phyloP scores from a whole-genome alignment of 805 yeast genomes.

The Metschnikowia koreensis region DNA sequence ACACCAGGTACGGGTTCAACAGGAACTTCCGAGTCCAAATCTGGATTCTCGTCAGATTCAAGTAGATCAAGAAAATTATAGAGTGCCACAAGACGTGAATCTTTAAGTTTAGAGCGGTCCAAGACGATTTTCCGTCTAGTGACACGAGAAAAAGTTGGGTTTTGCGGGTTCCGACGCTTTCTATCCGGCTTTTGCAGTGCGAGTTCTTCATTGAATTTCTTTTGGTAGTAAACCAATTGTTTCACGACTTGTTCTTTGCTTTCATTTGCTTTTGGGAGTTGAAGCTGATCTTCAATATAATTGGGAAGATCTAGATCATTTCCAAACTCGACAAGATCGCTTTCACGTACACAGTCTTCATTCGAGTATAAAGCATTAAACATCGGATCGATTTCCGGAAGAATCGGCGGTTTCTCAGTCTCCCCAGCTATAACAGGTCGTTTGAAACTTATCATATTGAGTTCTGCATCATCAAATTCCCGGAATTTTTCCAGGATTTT shows the following conservation, averaged over 20 bases:
- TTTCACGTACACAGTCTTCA: slow-evolving; percentile 9
- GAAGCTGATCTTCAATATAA: slow-evolving; percentile 17
- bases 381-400: slow-evolving; percentile 14
- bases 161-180: neutral
- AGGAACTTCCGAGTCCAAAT: neutral
- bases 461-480: slow-evolving; percentile 24
- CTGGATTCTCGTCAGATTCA: neutral
- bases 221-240: slow-evolving; percentile 7
- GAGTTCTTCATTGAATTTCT: neutral
- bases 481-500: slow-evolving; percentile 21
- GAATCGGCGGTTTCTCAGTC: neutral
- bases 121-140: neutral
- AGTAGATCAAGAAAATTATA: slow-evolving; percentile 1
- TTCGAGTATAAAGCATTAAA: slow-evolving; percentile 14
- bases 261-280: slow-evolving; percentile 10
- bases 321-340: slow-evolving; percentile 13
- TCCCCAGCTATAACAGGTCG: slow-evolving; percentile 25
- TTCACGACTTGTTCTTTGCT: slow-evolving; percentile 6
- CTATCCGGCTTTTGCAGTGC: neutral
- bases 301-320: slow-evolving; percentile 7
- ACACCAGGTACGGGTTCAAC: neutral
- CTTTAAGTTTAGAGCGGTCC: slow-evolving; percentile 1
- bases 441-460: slow-evolving; percentile 33
- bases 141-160: neutral
- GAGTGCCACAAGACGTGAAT: slow-evolving; percentile 1